Evolutionary conservation across 2,329 filamentous ascomycete genomes (phyloP), one percentile per base, ranked within the genome.

Genomic region (Claviceps digitariae): DNA sequence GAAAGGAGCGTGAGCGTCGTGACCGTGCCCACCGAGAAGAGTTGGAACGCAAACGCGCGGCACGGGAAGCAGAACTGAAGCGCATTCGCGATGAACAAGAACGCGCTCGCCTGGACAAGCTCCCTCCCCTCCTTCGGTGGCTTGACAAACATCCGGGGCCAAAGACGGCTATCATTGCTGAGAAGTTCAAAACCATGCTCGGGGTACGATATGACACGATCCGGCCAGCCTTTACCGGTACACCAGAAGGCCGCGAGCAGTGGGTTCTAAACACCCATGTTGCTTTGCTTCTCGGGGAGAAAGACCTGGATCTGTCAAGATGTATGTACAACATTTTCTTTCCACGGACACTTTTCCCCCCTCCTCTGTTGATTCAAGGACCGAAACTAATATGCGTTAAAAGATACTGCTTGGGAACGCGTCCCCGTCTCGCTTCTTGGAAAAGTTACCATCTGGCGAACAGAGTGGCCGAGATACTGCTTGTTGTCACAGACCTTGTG

Each of bases 201-300:
- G 81, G 81, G 17, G 78, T 82, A 48, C 77, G 82, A 23, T 83
- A 79, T 61, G 81, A 84, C 63, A 83, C 79, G 4, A 81, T 84
- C 54, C 72, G 73, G 15, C 72, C 74, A 3, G 72, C 73, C 31
- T 69, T 74, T 15, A 78, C 74, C 6, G 75, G 75, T 8, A 77
- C 74, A 12, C 59, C 73, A 1, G 75, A 74, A 48, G 81, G 79
- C n/a, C 74, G 80, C 50, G 81, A 84, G 59, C 79, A 81, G 58
- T 85, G 82, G 81, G 66, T 84, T 53, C 72, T 84, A 50, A 85
- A 84, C 60, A 79, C 77, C 3, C 78, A 84, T 54, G 80, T 77
- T 50, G 81, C 82, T 9, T 67, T 84, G 15, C 72, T 85, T 9
- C 69, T 85, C 1, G 82, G 82, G 15, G 80, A 84, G 60, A 83